Evolutionary conservation across 73 alveolate genomes (phyloP), one percentile per base, ranked within the genome.

Genomic region (Strombidium stylifer): DNA sequence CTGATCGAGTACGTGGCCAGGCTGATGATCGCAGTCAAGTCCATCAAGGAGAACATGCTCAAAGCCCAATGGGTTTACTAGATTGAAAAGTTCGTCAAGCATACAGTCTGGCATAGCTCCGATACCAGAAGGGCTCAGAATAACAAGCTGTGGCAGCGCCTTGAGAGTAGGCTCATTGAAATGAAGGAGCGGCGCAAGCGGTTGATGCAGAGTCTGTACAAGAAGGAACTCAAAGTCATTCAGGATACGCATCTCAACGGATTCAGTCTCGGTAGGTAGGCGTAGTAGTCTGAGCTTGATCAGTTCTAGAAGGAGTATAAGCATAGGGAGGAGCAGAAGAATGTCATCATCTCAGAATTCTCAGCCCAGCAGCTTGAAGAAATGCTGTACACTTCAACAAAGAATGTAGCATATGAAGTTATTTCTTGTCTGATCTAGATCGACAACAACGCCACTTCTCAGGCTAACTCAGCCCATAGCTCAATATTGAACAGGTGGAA

Each of bases 321-420:
- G 50, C 47, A 2, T 0, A 70, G 44, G 26, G 84, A 69, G 35
- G 70, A 69, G 35, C 69, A 56, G 27, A 79, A 79, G 39, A 58
- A 49, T 32, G 75, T 73, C 7, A 59, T 84, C 14, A 61, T 81
- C 28, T 35, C 66, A 68, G 80, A 84, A 23, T 84, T 84, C 36
- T 53, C 75, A 14, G 94, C 81, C 3, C 58, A 68, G n/a, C 42
- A 84, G 49, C 61, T 84, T 8, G 94, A 84, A 56, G 84, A 75
- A 25, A 84, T 84, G 94, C 74, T 84, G 3, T 51, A 69, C 31
- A 72, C 89, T 14, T 72, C 88, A 19, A 75, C 84, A 0, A 69
- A 81, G 39, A 84, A 70, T 57, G 84, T 81, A 8, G 94, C 94
- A 0, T 66, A 67, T 32, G 94, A 84, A 69, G 89, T 84, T 0